Conservation (phyloP, 1,284 basidiomycete species). For the Rhodotorula mucilaginosa region DNA sequence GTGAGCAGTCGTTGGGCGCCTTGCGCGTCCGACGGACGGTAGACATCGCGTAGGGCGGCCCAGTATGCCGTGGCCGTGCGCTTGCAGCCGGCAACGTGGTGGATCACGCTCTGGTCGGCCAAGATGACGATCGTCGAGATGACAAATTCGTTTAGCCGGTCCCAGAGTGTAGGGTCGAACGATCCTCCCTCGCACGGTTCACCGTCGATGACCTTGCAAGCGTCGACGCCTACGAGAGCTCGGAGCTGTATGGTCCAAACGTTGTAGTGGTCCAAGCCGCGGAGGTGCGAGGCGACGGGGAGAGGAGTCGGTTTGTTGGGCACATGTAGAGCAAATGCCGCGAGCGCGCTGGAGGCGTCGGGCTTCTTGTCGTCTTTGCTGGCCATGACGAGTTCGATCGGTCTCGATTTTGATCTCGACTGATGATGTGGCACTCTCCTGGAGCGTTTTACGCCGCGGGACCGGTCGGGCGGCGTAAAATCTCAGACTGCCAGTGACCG, state of each 20-base stretch:
- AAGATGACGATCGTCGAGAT: slow-evolving; percentile 1
- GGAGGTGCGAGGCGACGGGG: slow-evolving; percentile 3
- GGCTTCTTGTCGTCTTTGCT: too few relatives aligned
- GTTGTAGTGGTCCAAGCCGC: slow-evolving; percentile 1
- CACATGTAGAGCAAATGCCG: too few relatives aligned
- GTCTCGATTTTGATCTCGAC: too few relatives aligned
- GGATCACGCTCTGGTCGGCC: neutral
- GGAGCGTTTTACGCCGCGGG: too few relatives aligned
- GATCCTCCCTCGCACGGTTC: neutral
- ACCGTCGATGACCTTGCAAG: neutral
- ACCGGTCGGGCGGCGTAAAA: too few relatives aligned
- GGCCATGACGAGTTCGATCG: too few relatives aligned
- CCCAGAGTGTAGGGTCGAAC: too few relatives aligned
- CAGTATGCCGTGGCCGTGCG: neutral
- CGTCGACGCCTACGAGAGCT: neutral
- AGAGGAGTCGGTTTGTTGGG: neutral
- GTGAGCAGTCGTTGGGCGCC: neutral
- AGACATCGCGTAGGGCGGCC: neutral
- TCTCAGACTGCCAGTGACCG: too few relatives aligned
- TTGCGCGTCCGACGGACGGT: neutral
- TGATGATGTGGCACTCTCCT: too few relatives aligned
- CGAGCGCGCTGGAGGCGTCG: too few relatives aligned
- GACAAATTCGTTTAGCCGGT: too few relatives aligned
- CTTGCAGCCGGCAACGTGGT: neutral
- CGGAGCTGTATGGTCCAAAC: slow-evolving; percentile 4